phyloP scores from a whole-genome alignment of 306 rosid genomes.

The Urtica urens region DNA sequence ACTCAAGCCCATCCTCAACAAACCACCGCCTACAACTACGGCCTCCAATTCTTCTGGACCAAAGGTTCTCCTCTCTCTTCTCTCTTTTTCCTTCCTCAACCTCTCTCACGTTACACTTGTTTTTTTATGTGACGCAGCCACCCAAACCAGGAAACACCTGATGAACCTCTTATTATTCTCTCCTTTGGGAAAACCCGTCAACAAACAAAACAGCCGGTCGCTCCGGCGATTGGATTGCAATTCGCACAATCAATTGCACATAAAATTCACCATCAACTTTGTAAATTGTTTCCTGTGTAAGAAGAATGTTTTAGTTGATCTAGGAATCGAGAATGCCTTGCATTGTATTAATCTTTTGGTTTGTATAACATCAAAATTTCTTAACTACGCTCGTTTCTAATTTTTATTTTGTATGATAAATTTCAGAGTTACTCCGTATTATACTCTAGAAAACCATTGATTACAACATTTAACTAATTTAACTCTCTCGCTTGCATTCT shows the following conservation, averaged over 20 bases:
- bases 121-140: too few relatives aligned
- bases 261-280: constrained; percentile 16
- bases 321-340: constrained; percentile 17
- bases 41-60: constrained; percentile 16
- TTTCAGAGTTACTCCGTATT: too few relatives aligned
- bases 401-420: too few relatives aligned
- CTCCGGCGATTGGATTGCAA: too few relatives aligned
- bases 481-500: too few relatives aligned
- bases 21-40: constrained; percentile 39
- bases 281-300: constrained; percentile 37
- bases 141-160: constrained; percentile 39
- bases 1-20: constrained; percentile 41
- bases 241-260: constrained; percentile 14
- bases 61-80: constrained; percentile 32
- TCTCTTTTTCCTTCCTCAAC: not conserved
- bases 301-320: constrained; percentile 23
- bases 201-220: too few relatives aligned
- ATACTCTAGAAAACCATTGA: too few relatives aligned
- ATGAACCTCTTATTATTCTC: too few relatives aligned
- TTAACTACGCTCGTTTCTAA: too few relatives aligned
- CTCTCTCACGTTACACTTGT: not conserved
- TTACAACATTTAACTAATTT: too few relatives aligned
- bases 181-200: too few relatives aligned
- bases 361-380: constrained; percentile 11
- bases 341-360: constrained; percentile 8